These are phyloP conservation scores for Gamarada debralockiae DNA, from an alignment of 495 filamentous ascomycete genomes.

Conservation along the genomic window DNA sequence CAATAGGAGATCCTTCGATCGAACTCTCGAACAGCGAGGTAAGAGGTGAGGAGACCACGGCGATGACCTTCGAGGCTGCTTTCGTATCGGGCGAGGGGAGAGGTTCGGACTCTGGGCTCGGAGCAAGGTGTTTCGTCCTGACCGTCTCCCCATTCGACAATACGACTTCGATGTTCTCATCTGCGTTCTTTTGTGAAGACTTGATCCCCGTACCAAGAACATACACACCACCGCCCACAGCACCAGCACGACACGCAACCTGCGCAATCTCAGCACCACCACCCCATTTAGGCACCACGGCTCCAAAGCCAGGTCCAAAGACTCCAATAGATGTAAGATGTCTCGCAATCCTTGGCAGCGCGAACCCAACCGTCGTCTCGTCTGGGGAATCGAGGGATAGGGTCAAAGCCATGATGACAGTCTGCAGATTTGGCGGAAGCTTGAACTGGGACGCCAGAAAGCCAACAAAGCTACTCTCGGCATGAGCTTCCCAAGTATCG, in stretches of 20 bases:
- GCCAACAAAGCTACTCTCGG: constrained; percentile 48
- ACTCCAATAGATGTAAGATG: constrained; percentile 85
- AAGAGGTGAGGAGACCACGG: constrained; percentile 67
- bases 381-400: constrained; percentile 57
- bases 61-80: constrained; percentile 42
- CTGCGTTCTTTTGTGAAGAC: constrained; percentile 9
- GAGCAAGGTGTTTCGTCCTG: constrained; percentile 8
- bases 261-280: constrained; percentile 89
- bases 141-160: constrained; percentile 47
- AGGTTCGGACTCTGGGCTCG: neutral
- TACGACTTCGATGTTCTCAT: constrained; percentile 35
- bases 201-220: constrained; percentile 69
- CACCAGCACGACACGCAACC: constrained; percentile 85
- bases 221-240: constrained; percentile 89
- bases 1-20: constrained; percentile 67
- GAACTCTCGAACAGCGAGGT: constrained; percentile 61
- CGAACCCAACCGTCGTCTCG: constrained; percentile 58
- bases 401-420: constrained; percentile 74
- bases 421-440: constrained; percentile 63
- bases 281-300: constrained; percentile 87
- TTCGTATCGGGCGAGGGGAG: neutral
- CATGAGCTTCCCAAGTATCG: constrained; percentile 44
- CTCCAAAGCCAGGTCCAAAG: constrained; percentile 82
- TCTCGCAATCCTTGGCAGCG: constrained; percentile 64
- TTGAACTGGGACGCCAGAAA: constrained; percentile 72